A percentile compares a stretch with the other conserved stretches of the same genome.
phyloP scores from a whole-genome alignment of 176 grass and related monocot genomes.

The Pontederia paniculata region DNA sequence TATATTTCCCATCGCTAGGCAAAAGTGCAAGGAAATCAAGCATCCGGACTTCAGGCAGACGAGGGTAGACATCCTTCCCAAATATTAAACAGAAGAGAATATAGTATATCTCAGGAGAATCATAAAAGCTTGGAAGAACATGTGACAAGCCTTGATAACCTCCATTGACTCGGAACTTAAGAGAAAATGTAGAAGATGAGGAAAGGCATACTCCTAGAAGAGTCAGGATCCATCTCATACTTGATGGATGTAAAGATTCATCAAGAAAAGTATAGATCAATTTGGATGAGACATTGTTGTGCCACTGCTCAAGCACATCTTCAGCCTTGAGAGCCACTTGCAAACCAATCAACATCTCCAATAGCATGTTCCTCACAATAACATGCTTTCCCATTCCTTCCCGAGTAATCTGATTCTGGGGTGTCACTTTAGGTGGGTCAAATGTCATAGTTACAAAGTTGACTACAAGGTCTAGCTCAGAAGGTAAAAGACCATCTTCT shows the following conservation, averaged over 20 bases:
- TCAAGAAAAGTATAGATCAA: constrained; percentile 89
- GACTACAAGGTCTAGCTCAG: constrained; percentile 87
- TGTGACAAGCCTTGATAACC: constrained; percentile 80
- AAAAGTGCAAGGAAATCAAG: constrained; percentile 97
- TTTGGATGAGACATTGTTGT: constrained; percentile 96
- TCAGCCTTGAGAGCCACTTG: constrained; percentile 79
- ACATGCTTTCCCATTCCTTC: constrained; percentile 96
- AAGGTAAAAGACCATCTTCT: constrained; percentile 91
- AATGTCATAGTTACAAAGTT: constrained; percentile 99
- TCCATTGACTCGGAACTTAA: constrained; percentile 64
- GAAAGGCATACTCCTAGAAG: constrained; percentile 90
- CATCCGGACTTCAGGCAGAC: constrained; percentile 95
- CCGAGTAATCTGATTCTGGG: constrained; percentile 45
- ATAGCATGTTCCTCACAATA: constrained; percentile 95
- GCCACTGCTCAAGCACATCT: constrained; percentile 94
- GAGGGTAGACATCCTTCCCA: constrained; percentile 79
- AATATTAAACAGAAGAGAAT: constrained; percentile 96
- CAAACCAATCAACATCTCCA: constrained; percentile 98
- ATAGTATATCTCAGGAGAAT: constrained; percentile 99
- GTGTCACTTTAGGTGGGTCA: constrained; percentile 62
- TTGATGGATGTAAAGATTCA: constrained; percentile 92
- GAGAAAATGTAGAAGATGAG: constrained; percentile 71
- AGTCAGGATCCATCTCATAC: constrained; percentile 98
- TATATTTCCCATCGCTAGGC: constrained; percentile 87
- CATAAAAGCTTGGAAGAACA: constrained; percentile 85